These are phyloP conservation scores for Allium fistulosum DNA, from an alignment of 106 monocot genomes.

Conservation along the genomic window DNA sequence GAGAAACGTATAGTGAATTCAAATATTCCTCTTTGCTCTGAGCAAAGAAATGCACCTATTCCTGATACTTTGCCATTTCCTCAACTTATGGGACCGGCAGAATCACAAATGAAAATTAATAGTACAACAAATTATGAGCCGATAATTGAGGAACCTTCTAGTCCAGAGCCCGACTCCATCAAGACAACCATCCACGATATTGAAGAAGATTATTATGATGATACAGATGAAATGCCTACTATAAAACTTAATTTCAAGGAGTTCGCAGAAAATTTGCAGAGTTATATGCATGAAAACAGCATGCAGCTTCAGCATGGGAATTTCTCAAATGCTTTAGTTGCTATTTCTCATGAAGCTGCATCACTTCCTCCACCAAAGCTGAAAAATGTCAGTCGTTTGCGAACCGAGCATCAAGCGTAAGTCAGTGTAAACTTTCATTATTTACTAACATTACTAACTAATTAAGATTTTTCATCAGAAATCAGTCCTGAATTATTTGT, in stretches of 20 bases:
- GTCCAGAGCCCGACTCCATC: constrained; percentile 2
- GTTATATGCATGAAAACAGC: constrained; percentile 9
- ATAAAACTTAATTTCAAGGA: constrained; percentile 8
- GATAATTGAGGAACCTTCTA: constrained; percentile 3
- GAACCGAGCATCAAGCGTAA: constrained; percentile 20
- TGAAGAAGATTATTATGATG: constrained; percentile 16
- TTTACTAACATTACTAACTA: background rate
- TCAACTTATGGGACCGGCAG: background rate
- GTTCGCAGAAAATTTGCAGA: constrained; percentile 1
- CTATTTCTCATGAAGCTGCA: constrained; percentile 4
- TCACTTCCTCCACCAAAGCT: constrained; percentile 11
- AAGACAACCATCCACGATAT: background rate
- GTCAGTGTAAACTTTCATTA: background rate
- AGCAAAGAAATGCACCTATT: background rate
- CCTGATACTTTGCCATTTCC: background rate
- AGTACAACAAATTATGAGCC: constrained; percentile 3
- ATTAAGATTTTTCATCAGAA: background rate
- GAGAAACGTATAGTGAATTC: constrained; percentile 4
- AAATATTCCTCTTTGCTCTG: background rate
- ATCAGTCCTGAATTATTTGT: background rate
- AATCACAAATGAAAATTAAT: background rate
- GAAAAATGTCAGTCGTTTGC: constrained; percentile 11
- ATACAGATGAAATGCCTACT: constrained; percentile 16
- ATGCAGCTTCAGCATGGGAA: constrained; percentile 5
- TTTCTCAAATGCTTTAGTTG: constrained; percentile 19